Evolutionary conservation across 805 yeast species (phyloP).

Genomic region (Ogataea naganishii): DNA sequence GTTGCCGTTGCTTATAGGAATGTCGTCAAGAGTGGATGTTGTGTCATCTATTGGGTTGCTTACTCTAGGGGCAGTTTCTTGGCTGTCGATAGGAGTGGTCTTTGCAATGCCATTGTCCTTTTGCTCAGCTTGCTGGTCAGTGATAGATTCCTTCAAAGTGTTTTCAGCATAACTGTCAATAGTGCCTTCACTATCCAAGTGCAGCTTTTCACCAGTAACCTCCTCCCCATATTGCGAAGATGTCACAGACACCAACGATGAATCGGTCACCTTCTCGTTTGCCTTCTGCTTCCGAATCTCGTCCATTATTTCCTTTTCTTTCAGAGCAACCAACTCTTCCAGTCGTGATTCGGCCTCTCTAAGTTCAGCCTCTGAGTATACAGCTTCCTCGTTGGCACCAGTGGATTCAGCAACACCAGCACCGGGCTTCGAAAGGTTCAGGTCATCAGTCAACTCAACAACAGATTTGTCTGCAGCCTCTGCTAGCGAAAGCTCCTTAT

Average conservation of each 20-base stretch:
- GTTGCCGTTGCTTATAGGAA: too few species aligned
- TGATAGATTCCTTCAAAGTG: too few species aligned
- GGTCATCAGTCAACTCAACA: background rate
- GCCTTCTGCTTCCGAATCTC: constrained; percentile 13
- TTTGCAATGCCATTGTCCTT: too few species aligned
- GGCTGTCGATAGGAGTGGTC: too few species aligned
- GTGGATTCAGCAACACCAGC: background rate
- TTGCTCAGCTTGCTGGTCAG: too few species aligned
- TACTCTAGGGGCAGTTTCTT: too few species aligned
- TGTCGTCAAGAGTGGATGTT: too few species aligned
- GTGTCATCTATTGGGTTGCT: too few species aligned
- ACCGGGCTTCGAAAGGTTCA: background rate
- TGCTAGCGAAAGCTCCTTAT: too few species aligned
- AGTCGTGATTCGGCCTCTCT: constrained; percentile 17
- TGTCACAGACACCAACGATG: constrained; percentile 11
- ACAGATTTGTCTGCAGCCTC: background rate
- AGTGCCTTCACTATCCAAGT: too few species aligned
- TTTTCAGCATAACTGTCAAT: too few species aligned
- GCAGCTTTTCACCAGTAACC: constrained; percentile 2
- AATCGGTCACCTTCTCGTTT: constrained; percentile 9
- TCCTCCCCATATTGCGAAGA: constrained; percentile 8
- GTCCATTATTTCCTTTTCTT: constrained; percentile 19
- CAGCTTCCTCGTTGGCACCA: constrained; percentile 3
- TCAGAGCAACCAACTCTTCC: constrained; percentile 16
- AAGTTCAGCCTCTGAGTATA: constrained; percentile 16